Evolutionary conservation across 1,284 basidiomycete species (phyloP), one percentile per base, ranked within the genome.

Genomic region (Microstroma glucosiphilum): DNA sequence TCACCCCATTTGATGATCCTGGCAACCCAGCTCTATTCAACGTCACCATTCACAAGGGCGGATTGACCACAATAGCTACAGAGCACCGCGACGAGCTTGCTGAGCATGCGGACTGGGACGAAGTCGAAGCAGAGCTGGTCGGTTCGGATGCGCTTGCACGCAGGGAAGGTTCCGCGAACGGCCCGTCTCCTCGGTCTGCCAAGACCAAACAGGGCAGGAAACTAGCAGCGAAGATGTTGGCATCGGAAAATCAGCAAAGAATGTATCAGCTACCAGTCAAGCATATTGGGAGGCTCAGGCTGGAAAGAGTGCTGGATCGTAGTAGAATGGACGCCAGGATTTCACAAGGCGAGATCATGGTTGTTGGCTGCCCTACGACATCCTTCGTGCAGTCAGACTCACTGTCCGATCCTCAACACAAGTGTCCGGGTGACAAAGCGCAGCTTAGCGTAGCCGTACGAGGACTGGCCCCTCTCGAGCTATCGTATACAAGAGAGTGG

Each of bases 1-100:
- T 92, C 42, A 86, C 86, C 2, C 86, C 90, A 6, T 84, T 92
- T 46, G 86, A 85, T 6, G 74, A 72, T 23, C 61, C 71, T 1
- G 54, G 61, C 30, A 82, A 83, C 9, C 88, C 91, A 72, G 85
- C 86, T 65, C 84, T 91, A 21, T 84, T 83, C 37, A 90, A 92
- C 70, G 85, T 86, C 15, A 81, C 58, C 1, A 60, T 62, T 13
- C 43, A 58, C 1, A 23, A 40, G n/a, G 40, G 21, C 13, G 41
- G 40, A 1, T 46, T 62, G 6, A 59, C 42, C 12, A n/a, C 37
- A 3, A 15, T 62, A 6, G 61, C 37, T 12, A 48, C 23, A 12
- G 43, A 51, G 17, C 17, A 23, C 51, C 51, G 26, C 19, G 51
- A 25, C 51, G 66, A 65, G 4, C 60, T 65, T 23, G 60, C 55